These are phyloP conservation scores for Tilletia indica DNA, from an alignment of 1,284 basidiomycete species.

Conservation along the genomic window DNA sequence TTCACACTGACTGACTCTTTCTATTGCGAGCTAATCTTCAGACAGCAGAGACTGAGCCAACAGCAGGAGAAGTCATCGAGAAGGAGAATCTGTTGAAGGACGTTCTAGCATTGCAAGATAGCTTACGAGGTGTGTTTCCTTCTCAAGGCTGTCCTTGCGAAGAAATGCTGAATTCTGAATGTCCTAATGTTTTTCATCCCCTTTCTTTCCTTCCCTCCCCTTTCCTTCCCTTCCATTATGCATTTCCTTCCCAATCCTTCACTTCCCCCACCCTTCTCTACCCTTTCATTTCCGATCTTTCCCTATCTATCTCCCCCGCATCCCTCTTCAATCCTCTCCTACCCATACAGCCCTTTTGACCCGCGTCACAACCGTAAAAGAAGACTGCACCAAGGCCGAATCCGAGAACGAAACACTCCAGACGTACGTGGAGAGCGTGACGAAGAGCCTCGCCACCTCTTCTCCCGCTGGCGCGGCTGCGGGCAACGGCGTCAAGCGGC, in stretches of 20 bases:
- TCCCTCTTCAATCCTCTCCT: background rate
- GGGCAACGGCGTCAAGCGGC: slow-evolving; percentile 6
- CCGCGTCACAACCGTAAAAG: slow-evolving; percentile 44
- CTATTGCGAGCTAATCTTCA: background rate
- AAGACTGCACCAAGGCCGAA: slow-evolving; percentile 51
- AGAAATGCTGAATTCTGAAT: background rate
- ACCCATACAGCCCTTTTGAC: slow-evolving; percentile 33
- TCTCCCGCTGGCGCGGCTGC: background rate
- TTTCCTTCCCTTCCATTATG: background rate
- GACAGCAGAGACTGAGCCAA: slow-evolving; percentile 48
- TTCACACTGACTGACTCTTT: background rate
- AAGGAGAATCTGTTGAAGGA: slow-evolving; percentile 53
- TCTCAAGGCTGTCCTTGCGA: background rate
- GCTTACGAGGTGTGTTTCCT: slow-evolving; percentile 31
- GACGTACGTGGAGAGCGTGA: slow-evolving; percentile 54
- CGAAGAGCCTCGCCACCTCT: slow-evolving; percentile 53
- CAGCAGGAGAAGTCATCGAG: slow-evolving; percentile 52
- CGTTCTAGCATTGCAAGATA: slow-evolving; percentile 46
- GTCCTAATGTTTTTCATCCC: background rate
- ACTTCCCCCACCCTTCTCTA: background rate
- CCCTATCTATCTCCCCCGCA: background rate
- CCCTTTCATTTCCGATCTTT: no score
- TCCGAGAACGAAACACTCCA: slow-evolving; percentile 55
- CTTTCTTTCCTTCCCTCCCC: background rate
- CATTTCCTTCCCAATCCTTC: background rate